Evolutionary conservation across 1,284 basidiomycete species (phyloP).

Genomic region (Puccinia triticina): DNA sequence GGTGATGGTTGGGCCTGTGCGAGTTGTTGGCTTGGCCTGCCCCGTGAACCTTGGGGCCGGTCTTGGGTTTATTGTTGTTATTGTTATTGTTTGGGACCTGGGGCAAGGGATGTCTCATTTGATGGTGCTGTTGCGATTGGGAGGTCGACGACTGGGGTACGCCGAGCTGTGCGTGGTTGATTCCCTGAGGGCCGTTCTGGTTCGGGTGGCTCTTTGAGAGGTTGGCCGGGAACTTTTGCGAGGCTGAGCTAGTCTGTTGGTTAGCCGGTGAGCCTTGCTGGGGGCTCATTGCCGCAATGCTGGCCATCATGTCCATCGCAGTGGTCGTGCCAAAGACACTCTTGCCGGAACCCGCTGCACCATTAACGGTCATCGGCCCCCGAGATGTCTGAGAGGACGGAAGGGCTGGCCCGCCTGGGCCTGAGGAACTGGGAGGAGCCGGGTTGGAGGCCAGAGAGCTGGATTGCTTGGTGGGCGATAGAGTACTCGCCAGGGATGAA

Average conservation of each 20-base stretch:
- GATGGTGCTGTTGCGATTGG: slow-evolving; percentile 11
- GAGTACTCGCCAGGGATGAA: not conserved
- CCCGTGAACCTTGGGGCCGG: not conserved
- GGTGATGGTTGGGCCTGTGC: slow-evolving; percentile 6
- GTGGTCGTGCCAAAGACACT: slow-evolving; percentile 33
- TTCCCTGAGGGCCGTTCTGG: not conserved
- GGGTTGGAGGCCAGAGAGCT: not conserved
- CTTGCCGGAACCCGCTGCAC: not conserved
- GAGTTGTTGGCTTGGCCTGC: not conserved
- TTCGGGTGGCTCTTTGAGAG: not conserved
- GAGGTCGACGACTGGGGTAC: slow-evolving; percentile 2
- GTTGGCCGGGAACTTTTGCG: not conserved
- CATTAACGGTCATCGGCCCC: not conserved
- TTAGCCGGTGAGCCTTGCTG: not conserved
- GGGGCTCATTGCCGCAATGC: slow-evolving; percentile 17
- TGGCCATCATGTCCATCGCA: slow-evolving; percentile 44
- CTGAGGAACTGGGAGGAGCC: slow-evolving; percentile 6
- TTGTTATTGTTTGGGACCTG: slow-evolving; percentile 29
- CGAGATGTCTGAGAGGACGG: not conserved
- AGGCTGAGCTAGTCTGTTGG: slow-evolving; percentile 8
- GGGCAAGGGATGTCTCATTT: slow-evolving; percentile 28
- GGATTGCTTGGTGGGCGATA: slow-evolving; percentile 5
- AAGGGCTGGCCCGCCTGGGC: not conserved
- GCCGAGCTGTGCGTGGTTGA: not conserved
- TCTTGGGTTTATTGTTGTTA: slow-evolving; percentile 13